Conservation (phyloP, 345 rosid genomes). For the Schrenkiella parvula region DNA sequence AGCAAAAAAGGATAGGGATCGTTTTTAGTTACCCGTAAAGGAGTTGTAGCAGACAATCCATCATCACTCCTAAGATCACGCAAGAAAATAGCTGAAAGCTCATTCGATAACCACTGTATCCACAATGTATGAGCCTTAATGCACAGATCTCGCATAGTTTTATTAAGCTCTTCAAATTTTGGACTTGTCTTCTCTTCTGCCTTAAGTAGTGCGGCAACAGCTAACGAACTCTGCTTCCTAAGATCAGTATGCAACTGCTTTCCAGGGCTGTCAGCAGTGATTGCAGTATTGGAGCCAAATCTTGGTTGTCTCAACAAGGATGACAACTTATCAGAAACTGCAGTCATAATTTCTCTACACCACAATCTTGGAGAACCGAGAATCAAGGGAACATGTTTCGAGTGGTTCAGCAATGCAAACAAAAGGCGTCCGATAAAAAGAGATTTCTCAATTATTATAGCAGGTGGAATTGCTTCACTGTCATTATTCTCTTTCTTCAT, state of each 20-base stretch:
- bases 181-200: conserved; percentile 75
- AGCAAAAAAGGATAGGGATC: conserved; percentile 1
- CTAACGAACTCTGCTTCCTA: conserved; percentile 68
- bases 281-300: conserved; percentile 37
- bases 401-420: conserved; percentile 81
- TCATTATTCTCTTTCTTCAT: conserved; percentile 43
- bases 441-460: conserved; percentile 75
- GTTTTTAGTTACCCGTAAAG: conserved; percentile 58
- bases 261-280: conserved; percentile 52
- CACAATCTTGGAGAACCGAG: conserved; percentile 96
- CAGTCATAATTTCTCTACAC: conserved; percentile 59
- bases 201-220: conserved; percentile 80
- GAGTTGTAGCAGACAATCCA: conserved; percentile 67
- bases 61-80: conserved; percentile 71
- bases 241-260: conserved; percentile 47
- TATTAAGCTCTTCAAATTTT: conserved; percentile 61
- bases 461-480: conserved; percentile 40
- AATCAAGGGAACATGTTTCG: conserved; percentile 70
- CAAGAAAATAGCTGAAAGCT: conserved; percentile 72
- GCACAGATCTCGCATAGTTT: conserved; percentile 60
- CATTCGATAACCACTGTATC: conserved; percentile 85
- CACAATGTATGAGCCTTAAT: conserved; percentile 86
- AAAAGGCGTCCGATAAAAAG: conserved; percentile 89
- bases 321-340: conserved; percentile 63
- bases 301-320: conserved; percentile 61